Base-by-base conservation (phyloP, 768 basidiomycete genomes). In the Nidularia sp. region DNA sequence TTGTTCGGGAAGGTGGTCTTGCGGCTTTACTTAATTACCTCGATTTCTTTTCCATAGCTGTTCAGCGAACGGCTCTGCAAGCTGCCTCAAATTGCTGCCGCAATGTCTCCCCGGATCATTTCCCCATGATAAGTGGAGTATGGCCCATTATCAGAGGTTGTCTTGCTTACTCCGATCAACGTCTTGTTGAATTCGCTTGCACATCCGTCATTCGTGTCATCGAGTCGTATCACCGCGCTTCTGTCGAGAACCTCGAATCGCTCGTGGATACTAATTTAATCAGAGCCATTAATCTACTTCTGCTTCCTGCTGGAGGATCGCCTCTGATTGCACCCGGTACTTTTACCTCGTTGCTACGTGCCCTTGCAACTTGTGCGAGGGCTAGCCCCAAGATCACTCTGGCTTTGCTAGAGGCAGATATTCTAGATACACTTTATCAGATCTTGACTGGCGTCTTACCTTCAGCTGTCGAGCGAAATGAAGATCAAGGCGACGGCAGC, bases 11-110 rank as follows among this genome's bases (percentile, higher is more conserved):
- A 72, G 93, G 93, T 48, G 97, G 97, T 29, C 78, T 99, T 15
- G 84, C 90, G 7, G 95, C 96, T 29, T 75, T 98, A 36, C 83
- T 98, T 60, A 93, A 91, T 66, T 98, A 91, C 69, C 85, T 99
- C 60, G 96, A 98, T 71, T 99, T 99, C 74, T 98, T 98, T 73
- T 94, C 93, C 12, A 98, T 95, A 60, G 91, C 94, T 32, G 95
- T 98, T 9, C 97, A 99, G 66, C 83, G 97, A 47, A 98, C 94
- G 0, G 97, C 97, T 22, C 74, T 99, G 25, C 94, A 97, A 60
- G 95, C 97, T 13, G 95, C 95, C 1, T 88, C 96, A 34, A 98
- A 98, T 61, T 98, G 97, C 61, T 98, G 97, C 70, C 85, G 93
- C 47, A 93, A 93, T 65, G 83, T 97, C 48, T 86, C 92, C 2